Percentiles rank a stretch among this genome's conserved stretches.
These are phyloP conservation scores for Sporothrix brunneoviolacea DNA, from an alignment of 2,329 filamentous ascomycete genomes.

Conservation along the genomic window DNA sequence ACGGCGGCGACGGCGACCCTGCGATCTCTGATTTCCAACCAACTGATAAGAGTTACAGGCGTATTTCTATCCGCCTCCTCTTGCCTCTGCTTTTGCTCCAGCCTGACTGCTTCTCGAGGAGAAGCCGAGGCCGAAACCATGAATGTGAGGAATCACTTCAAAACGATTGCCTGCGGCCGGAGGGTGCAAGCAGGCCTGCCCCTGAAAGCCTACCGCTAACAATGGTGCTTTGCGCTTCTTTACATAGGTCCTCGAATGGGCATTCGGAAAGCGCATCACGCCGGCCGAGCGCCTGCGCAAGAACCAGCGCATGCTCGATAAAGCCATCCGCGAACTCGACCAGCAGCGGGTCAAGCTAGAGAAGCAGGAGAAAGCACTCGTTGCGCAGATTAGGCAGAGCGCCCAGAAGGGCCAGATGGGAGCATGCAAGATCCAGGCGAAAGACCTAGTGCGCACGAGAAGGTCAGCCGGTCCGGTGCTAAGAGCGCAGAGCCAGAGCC, in stretches of 20 bases:
- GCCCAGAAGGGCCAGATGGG: conserved; percentile 98
- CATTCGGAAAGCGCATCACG: conserved; percentile 98
- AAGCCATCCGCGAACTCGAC: conserved; percentile 93
- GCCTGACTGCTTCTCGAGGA: not conserved
- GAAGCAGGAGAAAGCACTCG: conserved; percentile 96
- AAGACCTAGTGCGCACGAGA: conserved; percentile 88
- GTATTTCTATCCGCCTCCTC: not conserved
- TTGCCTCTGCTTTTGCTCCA: not conserved
- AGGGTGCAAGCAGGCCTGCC: too few species aligned
- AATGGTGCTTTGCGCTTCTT: too few species aligned
- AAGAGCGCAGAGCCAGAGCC: not conserved
- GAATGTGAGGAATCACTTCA: conserved; percentile 13
- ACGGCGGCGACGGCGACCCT: not conserved
- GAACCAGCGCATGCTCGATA: conserved; percentile 94
- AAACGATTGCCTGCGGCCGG: too few species aligned
- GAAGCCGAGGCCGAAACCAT: conserved; percentile 2
- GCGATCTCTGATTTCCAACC: not conserved
- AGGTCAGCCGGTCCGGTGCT: conserved; percentile 40
- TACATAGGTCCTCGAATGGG: conserved; percentile 96
- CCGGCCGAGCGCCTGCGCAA: conserved; percentile 84
- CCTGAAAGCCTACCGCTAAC: too few species aligned
- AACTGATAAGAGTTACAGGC: too few species aligned
- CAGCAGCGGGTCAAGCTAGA: conserved; percentile 92
- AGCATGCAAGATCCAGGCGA: conserved; percentile 97
- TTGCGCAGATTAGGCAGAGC: conserved; percentile 94